Conservation (phyloP, 2,329 filamentous ascomycete genomes). For the Fusarium pilosicola region DNA sequence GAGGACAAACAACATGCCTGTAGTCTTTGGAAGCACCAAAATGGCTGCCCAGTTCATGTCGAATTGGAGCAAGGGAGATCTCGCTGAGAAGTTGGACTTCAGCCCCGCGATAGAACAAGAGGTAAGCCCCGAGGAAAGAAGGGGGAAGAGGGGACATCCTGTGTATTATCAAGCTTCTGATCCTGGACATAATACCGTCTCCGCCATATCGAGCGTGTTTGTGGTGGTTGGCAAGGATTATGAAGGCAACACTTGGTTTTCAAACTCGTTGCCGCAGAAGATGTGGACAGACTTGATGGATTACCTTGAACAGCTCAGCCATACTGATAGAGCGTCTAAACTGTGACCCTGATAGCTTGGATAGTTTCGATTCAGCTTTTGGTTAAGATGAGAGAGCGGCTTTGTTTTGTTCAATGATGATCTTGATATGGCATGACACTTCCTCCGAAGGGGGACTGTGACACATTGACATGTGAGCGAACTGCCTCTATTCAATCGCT, state of each 20-base stretch:
- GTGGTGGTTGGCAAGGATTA: slow-evolving; percentile 16
- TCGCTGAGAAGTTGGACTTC: slow-evolving; percentile 30
- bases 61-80: slow-evolving; percentile 27
- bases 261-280: slow-evolving; percentile 8
- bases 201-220: slow-evolving; percentile 20
- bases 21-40: slow-evolving; percentile 18
- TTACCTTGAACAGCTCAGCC: slow-evolving; percentile 1
- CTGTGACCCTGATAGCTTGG: background rate
- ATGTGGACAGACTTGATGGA: slow-evolving; percentile 19
- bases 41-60: slow-evolving; percentile 31
- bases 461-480: accelerated
- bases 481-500: background rate
- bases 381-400: accelerated
- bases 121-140: background rate
- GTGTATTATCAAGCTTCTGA: slow-evolving; percentile 28
- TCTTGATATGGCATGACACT: background rate
- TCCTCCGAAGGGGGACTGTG: too few relatives aligned
- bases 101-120: slow-evolving; percentile 8
- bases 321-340: background rate
- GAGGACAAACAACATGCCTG: slow-evolving; percentile 3
- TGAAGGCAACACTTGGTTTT: slow-evolving; percentile 22
- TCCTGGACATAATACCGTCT: slow-evolving; percentile 13
- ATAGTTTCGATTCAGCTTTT: too few relatives aligned
- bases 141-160: slow-evolving; percentile 8
- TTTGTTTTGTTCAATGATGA: background rate